phyloP scores from a whole-genome alignment of 768 basidiomycete species.

The Tulasnella sp. region DNA sequence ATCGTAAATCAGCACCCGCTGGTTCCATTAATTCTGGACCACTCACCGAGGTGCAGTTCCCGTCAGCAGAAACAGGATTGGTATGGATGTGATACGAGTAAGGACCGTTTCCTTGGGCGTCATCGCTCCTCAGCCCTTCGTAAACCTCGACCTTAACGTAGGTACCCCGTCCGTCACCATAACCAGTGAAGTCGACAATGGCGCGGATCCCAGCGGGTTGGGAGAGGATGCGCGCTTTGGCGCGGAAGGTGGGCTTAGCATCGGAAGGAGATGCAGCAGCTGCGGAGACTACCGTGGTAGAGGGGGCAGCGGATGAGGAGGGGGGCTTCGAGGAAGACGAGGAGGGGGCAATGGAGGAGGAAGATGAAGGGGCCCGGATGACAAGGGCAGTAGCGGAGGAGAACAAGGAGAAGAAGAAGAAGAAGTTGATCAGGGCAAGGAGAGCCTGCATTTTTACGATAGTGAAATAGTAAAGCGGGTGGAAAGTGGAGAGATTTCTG shows the following conservation, averaged over 20 bases:
- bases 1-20: neutral
- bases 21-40: neutral
- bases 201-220: neutral
- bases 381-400: neutral
- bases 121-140: neutral
- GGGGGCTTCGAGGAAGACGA: too few relatives aligned
- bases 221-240: neutral
- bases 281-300: neutral
- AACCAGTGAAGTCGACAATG: conserved; percentile 11
- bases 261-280: neutral
- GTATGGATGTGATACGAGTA: conserved; percentile 30
- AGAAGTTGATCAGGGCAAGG: neutral
- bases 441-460: neutral
- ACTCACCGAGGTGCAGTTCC: conserved; percentile 22
- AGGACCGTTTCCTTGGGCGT: neutral
- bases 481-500: neutral
- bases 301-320: neutral
- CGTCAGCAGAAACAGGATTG: conserved; percentile 22
- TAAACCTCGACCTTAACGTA: neutral
- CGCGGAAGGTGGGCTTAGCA: neutral
- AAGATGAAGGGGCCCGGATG: neutral
- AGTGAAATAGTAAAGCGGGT: neutral
- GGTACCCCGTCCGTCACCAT: conserved; percentile 12
- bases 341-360: neutral
- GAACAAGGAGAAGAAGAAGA: neutral